Base-by-base conservation (phyloP, 2,329 filamentous ascomycete genomes). In the Fusarium kyushuense region DNA sequence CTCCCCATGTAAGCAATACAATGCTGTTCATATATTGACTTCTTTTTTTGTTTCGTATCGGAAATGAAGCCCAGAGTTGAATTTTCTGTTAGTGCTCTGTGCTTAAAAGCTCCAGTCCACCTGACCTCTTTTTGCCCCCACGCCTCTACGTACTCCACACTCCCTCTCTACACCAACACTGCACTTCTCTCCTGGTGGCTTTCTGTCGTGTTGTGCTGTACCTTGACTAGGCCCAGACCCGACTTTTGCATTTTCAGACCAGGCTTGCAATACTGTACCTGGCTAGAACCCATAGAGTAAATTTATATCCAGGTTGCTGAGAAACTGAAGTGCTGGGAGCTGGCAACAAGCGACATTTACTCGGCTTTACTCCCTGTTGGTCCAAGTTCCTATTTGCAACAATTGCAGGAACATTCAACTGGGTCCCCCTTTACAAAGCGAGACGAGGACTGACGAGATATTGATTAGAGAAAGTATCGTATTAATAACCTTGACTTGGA, bases 111-210 rank as follows among this genome's bases (percentile, higher is more conserved):
- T 33, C 54, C 51, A 57, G 46, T 63, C 65, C 66, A 67, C 63
- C 58, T 70, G 67, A 70, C 63, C 67, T 64, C n/a, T 38, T n/a
- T 38, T n/a, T 38, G 35, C 67, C 67, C 67, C 67, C 67, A 70
- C 67, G 67, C 36, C 33, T 23, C 30, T 42, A 38, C 21, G 6
- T 21, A 58, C 62, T 56, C 67, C 67, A 67, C 66, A 67, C 54
- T 61, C 35, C 11, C 29, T 41, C 38, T 23, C 38, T 43, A 58
- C 58, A 59, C 66, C 59, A 42, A 42, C 40, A 70, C 67, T 56
- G 36, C 51, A 40, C 48, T 61, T 61, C 41, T 56, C 51, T 56
- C 54, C 33, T 29, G 8, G 46, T 62, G 38, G 25, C 23, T 16
- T 54, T 61, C 41, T 42, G 19, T 36, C 36, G 17, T 54, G 23